These are phyloP conservation scores for Colletotrichum sp. DNA, from an alignment of 2,329 filamentous ascomycete genomes.

Conservation along the genomic window DNA sequence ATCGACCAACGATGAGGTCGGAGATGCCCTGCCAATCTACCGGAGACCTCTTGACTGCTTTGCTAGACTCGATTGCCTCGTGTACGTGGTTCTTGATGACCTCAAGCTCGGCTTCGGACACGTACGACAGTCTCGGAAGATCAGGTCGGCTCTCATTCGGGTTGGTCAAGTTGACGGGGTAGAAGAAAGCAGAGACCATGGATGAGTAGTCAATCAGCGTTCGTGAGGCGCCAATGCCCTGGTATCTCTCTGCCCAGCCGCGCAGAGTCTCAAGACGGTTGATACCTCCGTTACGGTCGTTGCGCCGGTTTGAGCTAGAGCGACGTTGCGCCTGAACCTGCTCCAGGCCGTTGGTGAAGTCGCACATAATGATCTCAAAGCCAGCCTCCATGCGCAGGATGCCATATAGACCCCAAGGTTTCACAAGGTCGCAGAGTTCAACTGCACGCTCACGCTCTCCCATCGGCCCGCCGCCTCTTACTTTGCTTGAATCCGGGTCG, in stretches of 20 bases:
- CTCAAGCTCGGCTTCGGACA: conserved; percentile 32
- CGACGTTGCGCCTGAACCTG: conserved; percentile 29
- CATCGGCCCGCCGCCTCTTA: conserved; percentile 21
- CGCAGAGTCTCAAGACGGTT: conserved; percentile 35
- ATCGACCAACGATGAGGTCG: conserved; percentile 66
- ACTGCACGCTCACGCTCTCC: conserved; percentile 53
- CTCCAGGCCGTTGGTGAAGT: conserved; percentile 49
- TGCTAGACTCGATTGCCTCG: conserved; percentile 38
- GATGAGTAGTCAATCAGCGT: conserved; percentile 42
- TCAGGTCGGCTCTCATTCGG: conserved; percentile 32
- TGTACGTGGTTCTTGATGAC: conserved; percentile 49
- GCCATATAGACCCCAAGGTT: conserved; percentile 57
- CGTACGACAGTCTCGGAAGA: conserved; percentile 35
- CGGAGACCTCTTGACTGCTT: conserved; percentile 4
- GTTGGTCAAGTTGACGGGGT: conserved; percentile 43
- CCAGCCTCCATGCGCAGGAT: conserved; percentile 68
- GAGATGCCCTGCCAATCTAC: conserved; percentile 66
- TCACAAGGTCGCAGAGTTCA: conserved; percentile 56
- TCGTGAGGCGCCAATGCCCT: conserved; percentile 36
- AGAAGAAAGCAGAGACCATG: conserved; percentile 48
- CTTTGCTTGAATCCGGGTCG: conserved; percentile 27
- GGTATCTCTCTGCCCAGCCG: conserved; percentile 37
- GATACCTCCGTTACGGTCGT: conserved; percentile 24
- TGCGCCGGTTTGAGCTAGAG: not conserved
- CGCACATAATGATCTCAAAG: conserved; percentile 68